Conservation (phyloP, 1,284 basidiomycete species). For the Naganishia liquefaciens region DNA sequence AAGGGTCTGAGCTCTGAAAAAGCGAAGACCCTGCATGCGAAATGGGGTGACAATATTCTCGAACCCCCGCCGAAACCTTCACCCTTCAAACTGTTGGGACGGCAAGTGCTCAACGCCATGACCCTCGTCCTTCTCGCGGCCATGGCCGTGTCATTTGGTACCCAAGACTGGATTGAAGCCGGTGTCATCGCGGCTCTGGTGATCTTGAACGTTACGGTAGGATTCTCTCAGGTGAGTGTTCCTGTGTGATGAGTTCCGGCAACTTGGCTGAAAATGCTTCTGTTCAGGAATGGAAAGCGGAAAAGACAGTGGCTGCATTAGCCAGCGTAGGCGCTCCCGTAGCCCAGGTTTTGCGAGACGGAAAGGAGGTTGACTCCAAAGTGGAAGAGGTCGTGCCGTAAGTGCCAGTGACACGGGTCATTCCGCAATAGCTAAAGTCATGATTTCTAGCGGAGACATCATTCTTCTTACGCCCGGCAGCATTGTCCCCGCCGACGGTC, state of each 20-base stretch:
- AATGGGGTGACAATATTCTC: constrained; percentile 32
- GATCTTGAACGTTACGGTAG: constrained; percentile 59
- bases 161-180: constrained; percentile 65
- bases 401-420: background rate
- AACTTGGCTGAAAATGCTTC: background rate
- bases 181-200: constrained; percentile 67
- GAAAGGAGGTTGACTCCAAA: constrained; percentile 59
- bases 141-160: constrained; percentile 61
- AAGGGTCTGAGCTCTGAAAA: constrained; percentile 21
- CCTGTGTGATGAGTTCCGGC: background rate
- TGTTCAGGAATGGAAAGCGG: constrained; percentile 54
- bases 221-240: constrained; percentile 42
- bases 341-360: constrained; percentile 63
- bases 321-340: constrained; percentile 60
- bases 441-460: constrained; percentile 58
- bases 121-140: constrained; percentile 32
- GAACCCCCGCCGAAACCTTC: constrained; percentile 33
- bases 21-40: constrained; percentile 13
- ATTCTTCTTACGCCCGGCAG: constrained; percentile 63
- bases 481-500: constrained; percentile 64
- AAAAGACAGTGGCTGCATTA: constrained; percentile 55
- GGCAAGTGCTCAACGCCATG: constrained; percentile 35
- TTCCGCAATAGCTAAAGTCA: background rate
- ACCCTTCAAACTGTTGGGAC: constrained; percentile 26
- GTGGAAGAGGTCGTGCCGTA: constrained; percentile 63